Evolutionary conservation across 2,329 filamentous ascomycete species (phyloP).

Genomic region (Alternaria novae-zelandiae): DNA sequence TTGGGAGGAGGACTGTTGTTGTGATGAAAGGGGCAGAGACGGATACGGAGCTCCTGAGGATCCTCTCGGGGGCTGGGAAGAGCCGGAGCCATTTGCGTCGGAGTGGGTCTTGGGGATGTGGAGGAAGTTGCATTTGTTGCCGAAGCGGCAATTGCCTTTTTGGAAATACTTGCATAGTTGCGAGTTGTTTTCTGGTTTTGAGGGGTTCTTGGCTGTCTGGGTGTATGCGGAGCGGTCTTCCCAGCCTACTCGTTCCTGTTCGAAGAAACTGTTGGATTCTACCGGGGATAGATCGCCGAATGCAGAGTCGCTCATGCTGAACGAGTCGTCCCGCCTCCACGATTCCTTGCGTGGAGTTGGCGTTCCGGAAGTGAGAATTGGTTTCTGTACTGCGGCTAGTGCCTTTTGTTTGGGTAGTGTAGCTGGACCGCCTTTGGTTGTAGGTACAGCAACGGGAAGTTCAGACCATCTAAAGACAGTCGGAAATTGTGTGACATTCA

Average conservation of each 20-base stretch:
- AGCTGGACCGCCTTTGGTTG: conserved; percentile 4
- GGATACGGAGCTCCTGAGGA: background rate
- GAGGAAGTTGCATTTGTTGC: conserved; percentile 28
- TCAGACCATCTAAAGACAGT: conserved; percentile 58
- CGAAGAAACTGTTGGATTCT: conserved; percentile 10
- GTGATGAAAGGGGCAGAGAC: background rate
- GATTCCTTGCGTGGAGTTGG: conserved; percentile 9
- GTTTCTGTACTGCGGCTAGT: conserved; percentile 1
- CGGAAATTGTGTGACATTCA: conserved; percentile 60
- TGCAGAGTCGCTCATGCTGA: conserved; percentile 6
- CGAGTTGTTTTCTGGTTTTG: background rate
- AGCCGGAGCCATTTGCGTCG: background rate
- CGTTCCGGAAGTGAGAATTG: background rate
- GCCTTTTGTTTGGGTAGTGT: conserved; percentile 7
- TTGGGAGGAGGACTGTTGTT: conserved; percentile 3
- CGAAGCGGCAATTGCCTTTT: conserved; percentile 34
- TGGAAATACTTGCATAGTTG: conserved; percentile 31
- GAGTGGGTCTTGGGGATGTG: conserved; percentile 14
- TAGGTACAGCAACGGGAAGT: conserved; percentile 6
- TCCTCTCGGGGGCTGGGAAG: background rate
- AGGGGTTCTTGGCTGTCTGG: background rate
- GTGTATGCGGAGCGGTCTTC: conserved; percentile 2
- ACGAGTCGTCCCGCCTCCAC: conserved; percentile 12
- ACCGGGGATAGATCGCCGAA: conserved; percentile 1
- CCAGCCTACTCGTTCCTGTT: conserved; percentile 8